Evolutionary conservation across 768 basidiomycete genomes (phyloP).

Genomic region (Floccularia luteovirens): DNA sequence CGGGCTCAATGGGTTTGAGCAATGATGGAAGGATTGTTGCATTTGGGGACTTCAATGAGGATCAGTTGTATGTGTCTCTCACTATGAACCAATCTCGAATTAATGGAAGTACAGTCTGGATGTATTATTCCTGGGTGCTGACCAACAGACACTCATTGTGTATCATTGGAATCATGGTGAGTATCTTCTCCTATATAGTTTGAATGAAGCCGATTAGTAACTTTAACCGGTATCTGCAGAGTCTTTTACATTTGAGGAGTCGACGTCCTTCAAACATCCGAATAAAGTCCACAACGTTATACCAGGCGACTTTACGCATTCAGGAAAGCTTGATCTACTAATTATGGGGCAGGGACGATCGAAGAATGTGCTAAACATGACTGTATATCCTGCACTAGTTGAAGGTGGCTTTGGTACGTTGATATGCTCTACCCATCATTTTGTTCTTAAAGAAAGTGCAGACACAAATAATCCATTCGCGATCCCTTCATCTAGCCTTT

Average conservation of each 20-base stretch:
- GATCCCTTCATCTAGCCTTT: slow-evolving; percentile 54
- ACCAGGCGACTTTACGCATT: slow-evolving; percentile 90
- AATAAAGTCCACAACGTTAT: slow-evolving; percentile 70
- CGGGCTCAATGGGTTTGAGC: slow-evolving; percentile 74
- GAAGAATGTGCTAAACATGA: slow-evolving; percentile 51
- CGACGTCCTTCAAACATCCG: slow-evolving; percentile 47
- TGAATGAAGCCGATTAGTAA: background rate
- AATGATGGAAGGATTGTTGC: slow-evolving; percentile 73
- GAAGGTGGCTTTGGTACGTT: slow-evolving; percentile 57
- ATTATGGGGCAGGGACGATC: slow-evolving; percentile 66
- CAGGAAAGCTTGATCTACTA: slow-evolving; percentile 85
- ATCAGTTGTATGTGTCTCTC: slow-evolving; percentile 68
- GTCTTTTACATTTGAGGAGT: slow-evolving; percentile 45
- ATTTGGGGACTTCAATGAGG: slow-evolving; percentile 93
- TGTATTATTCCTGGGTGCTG: slow-evolving; percentile 64
- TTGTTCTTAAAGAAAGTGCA: slow-evolving; percentile 9
- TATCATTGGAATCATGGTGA: slow-evolving; percentile 80
- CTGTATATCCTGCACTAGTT: slow-evolving; percentile 59
- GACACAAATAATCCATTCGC: slow-evolving; percentile 36
- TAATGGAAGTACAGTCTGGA: slow-evolving; percentile 51
- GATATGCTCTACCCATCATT: background rate
- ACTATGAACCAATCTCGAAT: background rate
- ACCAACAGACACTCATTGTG: slow-evolving; percentile 70
- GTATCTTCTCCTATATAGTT: slow-evolving; percentile 9
- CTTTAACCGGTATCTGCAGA: slow-evolving; percentile 31